A percentile compares a stretch with the other conserved stretches of the same genome.
These are phyloP conservation scores for Leucocoprinus leucothites DNA, from an alignment of 768 basidiomycete species.

Conservation along the genomic window DNA sequence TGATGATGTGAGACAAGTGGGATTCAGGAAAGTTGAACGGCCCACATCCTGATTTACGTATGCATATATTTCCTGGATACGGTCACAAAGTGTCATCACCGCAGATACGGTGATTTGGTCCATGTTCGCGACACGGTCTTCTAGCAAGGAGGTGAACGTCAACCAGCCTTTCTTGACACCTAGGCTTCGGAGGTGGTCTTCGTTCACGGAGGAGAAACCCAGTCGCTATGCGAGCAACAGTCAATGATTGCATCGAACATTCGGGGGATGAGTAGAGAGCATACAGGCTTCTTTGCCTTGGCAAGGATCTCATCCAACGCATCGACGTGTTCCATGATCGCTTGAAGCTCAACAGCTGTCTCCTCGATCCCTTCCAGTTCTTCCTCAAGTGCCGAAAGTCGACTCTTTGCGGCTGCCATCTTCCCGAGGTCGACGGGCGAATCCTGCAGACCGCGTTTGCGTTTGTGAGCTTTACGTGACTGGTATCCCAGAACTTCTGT, in stretches of 20 bases:
- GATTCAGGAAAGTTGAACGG: slow-evolving; percentile 13
- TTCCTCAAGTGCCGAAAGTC: slow-evolving; percentile 23
- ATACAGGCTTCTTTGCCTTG: slow-evolving; percentile 25
- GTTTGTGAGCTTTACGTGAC: no score
- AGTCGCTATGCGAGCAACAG: slow-evolving; percentile 22
- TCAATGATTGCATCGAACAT: no score
- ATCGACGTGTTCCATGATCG: slow-evolving; percentile 21
- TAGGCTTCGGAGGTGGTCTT: slow-evolving; percentile 23
- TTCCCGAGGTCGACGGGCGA: slow-evolving; percentile 23
- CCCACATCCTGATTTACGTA: slow-evolving; percentile 29
- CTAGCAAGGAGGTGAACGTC: no score
- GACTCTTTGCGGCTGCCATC: slow-evolving; percentile 22
- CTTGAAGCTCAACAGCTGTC: slow-evolving; percentile 21
- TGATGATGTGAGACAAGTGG: slow-evolving; percentile 14
- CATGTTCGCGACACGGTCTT: no score
- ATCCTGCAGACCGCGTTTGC: slow-evolving; percentile 28
- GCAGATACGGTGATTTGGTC: slow-evolving; percentile 16
- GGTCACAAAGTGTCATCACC: not conserved
- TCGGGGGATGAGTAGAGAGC: slow-evolving; percentile 15
- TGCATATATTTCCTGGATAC: slow-evolving; percentile 27
- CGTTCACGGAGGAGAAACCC: slow-evolving; percentile 22
- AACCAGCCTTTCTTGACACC: slow-evolving; percentile 18
- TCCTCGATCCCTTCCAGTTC: slow-evolving; percentile 26
- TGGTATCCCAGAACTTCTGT: no score
- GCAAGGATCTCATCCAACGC: slow-evolving; percentile 23